A percentile compares a stretch with the other conserved stretches of the same genome.
Conservation (phyloP, 83 land plant species). For the Picea engelmannii region DNA sequence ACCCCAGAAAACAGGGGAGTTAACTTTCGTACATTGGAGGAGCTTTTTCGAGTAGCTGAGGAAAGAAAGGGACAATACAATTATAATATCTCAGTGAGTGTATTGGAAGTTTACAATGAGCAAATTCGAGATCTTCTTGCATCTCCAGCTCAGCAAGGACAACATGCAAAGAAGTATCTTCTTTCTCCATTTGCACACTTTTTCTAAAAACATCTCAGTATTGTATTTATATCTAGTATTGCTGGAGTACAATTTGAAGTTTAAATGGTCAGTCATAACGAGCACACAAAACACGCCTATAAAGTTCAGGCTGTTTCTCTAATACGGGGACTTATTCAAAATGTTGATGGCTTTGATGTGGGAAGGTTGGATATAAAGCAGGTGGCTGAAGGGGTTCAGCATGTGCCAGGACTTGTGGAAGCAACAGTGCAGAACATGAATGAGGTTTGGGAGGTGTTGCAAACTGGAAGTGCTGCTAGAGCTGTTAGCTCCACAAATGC, state of each 20-base stretch:
- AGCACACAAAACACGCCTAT: too few species aligned
- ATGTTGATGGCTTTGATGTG: too few species aligned
- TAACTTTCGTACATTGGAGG: constrained; percentile 84
- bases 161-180: too few species aligned
- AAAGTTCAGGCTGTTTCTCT: too few species aligned
- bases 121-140: constrained; percentile 87
- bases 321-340: too few species aligned
- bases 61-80: constrained; percentile 57
- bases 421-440: constrained; percentile 79
- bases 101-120: constrained; percentile 97
- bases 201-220: too few species aligned
- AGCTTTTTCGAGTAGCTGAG: constrained; percentile 65
- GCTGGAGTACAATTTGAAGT: too few species aligned
- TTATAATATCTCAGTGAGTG: constrained; percentile 89
- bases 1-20: constrained; percentile 72
- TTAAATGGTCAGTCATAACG: too few species aligned
- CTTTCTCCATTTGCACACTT: too few species aligned
- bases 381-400: constrained; percentile 89
- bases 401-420: constrained; percentile 93
- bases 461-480: constrained; percentile 90
- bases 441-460: constrained; percentile 96
- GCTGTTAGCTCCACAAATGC: constrained; percentile 90
- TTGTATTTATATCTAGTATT: too few species aligned
- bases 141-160: constrained; percentile 49
- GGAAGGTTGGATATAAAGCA: constrained; percentile 87